A percentile compares a stretch with the other conserved stretches of the same genome.
Conservation (phyloP, 139 green algal genomes). For the Haematococcus lacustris region DNA sequence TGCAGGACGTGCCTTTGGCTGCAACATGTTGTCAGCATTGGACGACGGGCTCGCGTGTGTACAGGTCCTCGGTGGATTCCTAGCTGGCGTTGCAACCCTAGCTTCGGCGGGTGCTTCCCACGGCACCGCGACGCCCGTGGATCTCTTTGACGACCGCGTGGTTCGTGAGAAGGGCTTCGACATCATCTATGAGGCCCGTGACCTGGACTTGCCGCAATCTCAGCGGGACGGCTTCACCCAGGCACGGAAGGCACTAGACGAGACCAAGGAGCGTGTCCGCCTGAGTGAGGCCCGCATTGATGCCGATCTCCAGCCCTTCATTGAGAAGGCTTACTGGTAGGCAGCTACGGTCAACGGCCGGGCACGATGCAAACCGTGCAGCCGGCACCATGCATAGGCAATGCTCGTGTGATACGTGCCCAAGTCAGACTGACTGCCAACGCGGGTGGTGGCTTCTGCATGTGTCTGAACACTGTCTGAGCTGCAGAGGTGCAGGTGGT, state of each 20-base stretch:
- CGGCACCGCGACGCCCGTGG: constrained; percentile 51
- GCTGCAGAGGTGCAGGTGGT: too few relatives aligned
- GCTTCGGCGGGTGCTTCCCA: constrained; percentile 27
- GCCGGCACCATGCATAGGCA: too few relatives aligned
- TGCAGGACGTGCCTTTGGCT: background rate
- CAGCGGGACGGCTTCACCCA: constrained; percentile 69
- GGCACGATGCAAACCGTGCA: too few relatives aligned
- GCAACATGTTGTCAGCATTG: background rate
- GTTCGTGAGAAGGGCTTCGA: constrained; percentile 61
- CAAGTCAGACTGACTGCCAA: too few relatives aligned
- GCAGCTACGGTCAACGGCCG: too few relatives aligned
- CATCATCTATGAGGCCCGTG: constrained; percentile 91
- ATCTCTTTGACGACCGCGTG: constrained; percentile 75
- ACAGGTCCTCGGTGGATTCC: constrained; percentile 62
- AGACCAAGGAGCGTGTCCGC: constrained; percentile 61
- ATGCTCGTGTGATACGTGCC: too few relatives aligned
- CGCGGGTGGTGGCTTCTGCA: too few relatives aligned
- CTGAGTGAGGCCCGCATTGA: constrained; percentile 66
- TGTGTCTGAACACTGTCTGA: too few relatives aligned
- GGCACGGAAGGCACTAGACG: constrained; percentile 43
- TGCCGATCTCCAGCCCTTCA: constrained; percentile 41
- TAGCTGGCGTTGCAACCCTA: constrained; percentile 55
- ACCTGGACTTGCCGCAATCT: constrained; percentile 69
- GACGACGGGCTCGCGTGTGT: too few relatives aligned
- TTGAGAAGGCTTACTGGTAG: constrained; percentile 87